These are phyloP conservation scores for Penicillium aurantiogriseum DNA, from an alignment of 2,329 filamentous ascomycete genomes.

Conservation along the genomic window DNA sequence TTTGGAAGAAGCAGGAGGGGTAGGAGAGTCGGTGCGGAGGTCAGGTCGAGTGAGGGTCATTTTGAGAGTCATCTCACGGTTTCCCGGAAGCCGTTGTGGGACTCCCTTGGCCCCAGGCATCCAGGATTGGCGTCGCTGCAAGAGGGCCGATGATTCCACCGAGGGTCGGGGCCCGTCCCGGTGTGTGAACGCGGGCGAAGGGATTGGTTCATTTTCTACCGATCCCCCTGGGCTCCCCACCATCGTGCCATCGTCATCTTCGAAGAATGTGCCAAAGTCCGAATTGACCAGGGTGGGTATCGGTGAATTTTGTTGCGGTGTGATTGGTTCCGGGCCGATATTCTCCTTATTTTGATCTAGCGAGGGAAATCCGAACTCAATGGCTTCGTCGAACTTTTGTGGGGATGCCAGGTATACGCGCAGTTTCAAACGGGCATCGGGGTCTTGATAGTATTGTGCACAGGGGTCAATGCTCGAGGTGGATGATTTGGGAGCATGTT, in stretches of 20 bases:
- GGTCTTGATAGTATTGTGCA: conserved; percentile 84
- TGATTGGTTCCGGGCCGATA: conserved; percentile 13
- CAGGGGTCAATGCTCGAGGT: conserved; percentile 63
- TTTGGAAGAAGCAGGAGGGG: conserved; percentile 58
- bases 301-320: conserved; percentile 27
- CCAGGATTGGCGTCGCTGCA: conserved; percentile 19
- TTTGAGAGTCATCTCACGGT: conserved; percentile 88
- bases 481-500: conserved; percentile 53
- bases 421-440: conserved; percentile 81
- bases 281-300: conserved; percentile 41
- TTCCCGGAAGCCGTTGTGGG: conserved; percentile 55
- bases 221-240: conserved; percentile 32
- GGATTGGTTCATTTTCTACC: conserved; percentile 24
- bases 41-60: conserved; percentile 94
- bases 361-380: conserved; percentile 85
- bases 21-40: conserved; percentile 55
- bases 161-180: conserved; percentile 16
- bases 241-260: conserved; percentile 48
- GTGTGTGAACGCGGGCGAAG: conserved; percentile 14
- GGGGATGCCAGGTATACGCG: conserved; percentile 83
- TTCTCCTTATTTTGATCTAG: conserved; percentile 35
- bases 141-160: conserved; percentile 14
- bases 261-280: conserved; percentile 53
- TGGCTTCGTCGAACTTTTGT: conserved; percentile 91
- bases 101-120: conserved; percentile 37